Evolutionary conservation across 2,329 filamentous ascomycete species (phyloP), one percentile per base, ranked within the genome.

Genomic region (Xylaria sp.): DNA sequence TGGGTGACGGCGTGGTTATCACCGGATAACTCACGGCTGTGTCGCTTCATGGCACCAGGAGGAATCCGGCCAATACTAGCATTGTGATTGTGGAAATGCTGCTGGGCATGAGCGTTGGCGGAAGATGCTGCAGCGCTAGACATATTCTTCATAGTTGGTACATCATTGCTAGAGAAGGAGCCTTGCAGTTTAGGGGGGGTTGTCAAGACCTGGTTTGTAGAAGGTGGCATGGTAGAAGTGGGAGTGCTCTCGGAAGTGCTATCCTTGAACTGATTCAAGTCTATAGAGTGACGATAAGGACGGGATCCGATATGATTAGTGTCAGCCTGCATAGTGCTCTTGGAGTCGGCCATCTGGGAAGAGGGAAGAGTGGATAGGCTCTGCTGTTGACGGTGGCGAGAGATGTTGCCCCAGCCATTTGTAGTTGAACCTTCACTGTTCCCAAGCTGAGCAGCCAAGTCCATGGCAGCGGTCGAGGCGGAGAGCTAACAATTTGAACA

Each of bases 101-200:
- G 86, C 79, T 89, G 86, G 2, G 87, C 87, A 74, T 89, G 87
- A 69, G 86, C 87, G 70, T 84, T 86, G 76, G 78, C 70, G 9
- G 75, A 78, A 41, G 79, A 79, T 63, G 86, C 82, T 12, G 49
- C 66, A 46, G 62, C n/a, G 33, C 52, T 25, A 15, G 64, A 57
- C 48, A 71, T 84, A 73, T 86, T 91, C 86, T 96, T 97, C 77
- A 94, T 85, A 8, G 94, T 97, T 4, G 94, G 92, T 23, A 98
- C 86, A 77, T 98, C 94, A 80, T 92, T 96, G 63, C 93, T 90
- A 10, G 96, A 98, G 83, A 93, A 98, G 0, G 95, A 98, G 54
- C 92, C 91, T 81, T 94, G 92, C 67, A 97, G 81, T 83, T 93
- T 94, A 36, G 91, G 89, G 43, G 92, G 88, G 62, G 88, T 88